phyloP scores from a whole-genome alignment of 2,329 filamentous ascomycete genomes.

The Colletotrichum sp. region DNA sequence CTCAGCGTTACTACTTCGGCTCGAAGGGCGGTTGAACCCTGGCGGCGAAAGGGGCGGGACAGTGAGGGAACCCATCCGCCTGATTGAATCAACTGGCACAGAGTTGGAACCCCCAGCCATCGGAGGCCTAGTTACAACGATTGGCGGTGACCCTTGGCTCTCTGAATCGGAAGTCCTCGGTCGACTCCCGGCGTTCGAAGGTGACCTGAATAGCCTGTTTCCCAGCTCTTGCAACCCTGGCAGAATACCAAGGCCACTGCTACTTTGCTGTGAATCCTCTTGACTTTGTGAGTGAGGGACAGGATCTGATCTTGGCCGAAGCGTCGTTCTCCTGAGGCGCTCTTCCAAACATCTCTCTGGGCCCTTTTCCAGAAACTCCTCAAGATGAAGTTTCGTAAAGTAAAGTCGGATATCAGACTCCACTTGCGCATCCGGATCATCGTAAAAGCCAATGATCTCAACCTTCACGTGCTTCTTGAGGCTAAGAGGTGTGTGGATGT shows the following conservation, averaged over 20 bases:
- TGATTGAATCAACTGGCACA: neutral
- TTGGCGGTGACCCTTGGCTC: slow-evolving; percentile 34
- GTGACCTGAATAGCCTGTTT: neutral
- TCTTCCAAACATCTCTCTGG: slow-evolving; percentile 60
- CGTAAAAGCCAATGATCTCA: slow-evolving; percentile 66
- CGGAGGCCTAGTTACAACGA: slow-evolving; percentile 38
- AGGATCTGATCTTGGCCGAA: neutral
- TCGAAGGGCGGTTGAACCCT: slow-evolving; percentile 31
- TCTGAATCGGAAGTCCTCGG: slow-evolving; percentile 17
- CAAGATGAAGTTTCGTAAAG: slow-evolving; percentile 54
- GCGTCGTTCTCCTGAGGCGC: slow-evolving; percentile 44
- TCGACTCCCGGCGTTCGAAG: slow-evolving; percentile 9
- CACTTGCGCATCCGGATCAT: slow-evolving; percentile 48
- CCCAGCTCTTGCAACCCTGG: slow-evolving; percentile 1
- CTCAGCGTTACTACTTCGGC: slow-evolving; percentile 29
- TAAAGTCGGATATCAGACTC: slow-evolving; percentile 52
- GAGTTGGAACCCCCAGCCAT: slow-evolving; percentile 22
- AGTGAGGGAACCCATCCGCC: slow-evolving; percentile 32
- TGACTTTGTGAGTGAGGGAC: neutral
- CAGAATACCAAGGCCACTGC: neutral
- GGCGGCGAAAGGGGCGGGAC: slow-evolving; percentile 35
- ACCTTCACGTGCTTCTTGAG: slow-evolving; percentile 60
- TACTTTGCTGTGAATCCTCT: neutral
- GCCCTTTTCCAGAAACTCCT: slow-evolving; percentile 61
- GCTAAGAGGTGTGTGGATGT: slow-evolving; percentile 48